These are phyloP conservation scores for Botrytis porri DNA, from an alignment of 2,329 filamentous ascomycete species.

Conservation along the genomic window DNA sequence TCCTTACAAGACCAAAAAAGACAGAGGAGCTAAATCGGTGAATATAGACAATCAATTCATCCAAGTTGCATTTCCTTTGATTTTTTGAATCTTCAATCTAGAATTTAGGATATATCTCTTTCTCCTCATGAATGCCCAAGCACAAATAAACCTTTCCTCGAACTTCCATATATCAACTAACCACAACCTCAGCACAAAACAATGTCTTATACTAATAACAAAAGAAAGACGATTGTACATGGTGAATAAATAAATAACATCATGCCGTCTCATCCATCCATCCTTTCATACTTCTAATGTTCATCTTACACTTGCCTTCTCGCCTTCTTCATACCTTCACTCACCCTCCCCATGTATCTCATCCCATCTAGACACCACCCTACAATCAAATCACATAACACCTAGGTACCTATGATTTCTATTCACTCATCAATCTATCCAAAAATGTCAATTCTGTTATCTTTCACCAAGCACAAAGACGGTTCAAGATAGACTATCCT, in stretches of 20 bases:
- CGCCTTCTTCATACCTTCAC: neutral
- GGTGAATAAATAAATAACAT: neutral
- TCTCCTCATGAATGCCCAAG: neutral
- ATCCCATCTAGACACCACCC: neutral
- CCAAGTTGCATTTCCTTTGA: neutral
- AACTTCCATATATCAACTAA: neutral
- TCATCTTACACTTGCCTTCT: too few species aligned
- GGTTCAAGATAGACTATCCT: neutral
- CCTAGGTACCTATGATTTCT: neutral
- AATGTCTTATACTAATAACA: neutral
- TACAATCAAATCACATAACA: neutral
- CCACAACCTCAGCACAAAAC: neutral
- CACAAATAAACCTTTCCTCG: neutral
- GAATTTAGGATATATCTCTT: neutral
- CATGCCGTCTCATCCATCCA: fast-evolving
- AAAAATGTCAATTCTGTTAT: neutral
- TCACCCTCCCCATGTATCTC: neutral
- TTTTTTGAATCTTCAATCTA: neutral
- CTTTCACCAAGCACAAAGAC: neutral
- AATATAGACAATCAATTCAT: neutral
- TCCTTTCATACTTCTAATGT: neutral
- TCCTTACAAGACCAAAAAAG: neutral
- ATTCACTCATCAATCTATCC: neutral
- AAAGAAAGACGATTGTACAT: neutral
- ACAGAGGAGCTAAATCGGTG: neutral